Evolutionary conservation across 1,139 yeast genomes (phyloP).

Genomic region (Debaryomyces singareniensis): DNA sequence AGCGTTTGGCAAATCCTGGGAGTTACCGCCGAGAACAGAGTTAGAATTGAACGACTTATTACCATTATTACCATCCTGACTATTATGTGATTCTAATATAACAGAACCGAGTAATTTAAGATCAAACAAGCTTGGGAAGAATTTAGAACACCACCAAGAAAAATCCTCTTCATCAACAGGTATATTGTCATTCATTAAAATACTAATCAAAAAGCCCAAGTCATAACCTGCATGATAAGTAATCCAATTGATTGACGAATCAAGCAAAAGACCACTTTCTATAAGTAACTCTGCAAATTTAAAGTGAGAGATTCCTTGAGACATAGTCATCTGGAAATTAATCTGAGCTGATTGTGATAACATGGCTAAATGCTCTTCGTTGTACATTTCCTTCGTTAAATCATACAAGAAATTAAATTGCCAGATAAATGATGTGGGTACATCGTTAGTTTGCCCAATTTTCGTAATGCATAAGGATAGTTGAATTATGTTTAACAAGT

Average conservation of each 20-base stretch:
- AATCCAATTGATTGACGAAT: slow-evolving; percentile 74
- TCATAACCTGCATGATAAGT: slow-evolving; percentile 95
- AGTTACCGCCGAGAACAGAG: slow-evolving; percentile 4
- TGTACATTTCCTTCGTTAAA: slow-evolving; percentile 72
- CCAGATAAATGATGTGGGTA: slow-evolving; percentile 72
- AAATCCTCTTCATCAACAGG: slow-evolving; percentile 82
- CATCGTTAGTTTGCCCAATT: slow-evolving; percentile 54
- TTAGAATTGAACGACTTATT: slow-evolving; percentile 1
- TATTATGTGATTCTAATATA: slow-evolving; percentile 22
- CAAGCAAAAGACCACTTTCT: slow-evolving; percentile 79
- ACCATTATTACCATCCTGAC: slow-evolving; percentile 2
- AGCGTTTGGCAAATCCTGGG: slow-evolving; percentile 7
- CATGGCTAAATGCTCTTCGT: slow-evolving; percentile 68
- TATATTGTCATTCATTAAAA: slow-evolving; percentile 68
- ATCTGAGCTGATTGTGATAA: slow-evolving; percentile 73
- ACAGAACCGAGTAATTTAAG: slow-evolving; percentile 71
- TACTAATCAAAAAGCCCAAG: slow-evolving; percentile 78
- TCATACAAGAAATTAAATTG: slow-evolving; percentile 90
- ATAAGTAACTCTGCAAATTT: slow-evolving; percentile 81
- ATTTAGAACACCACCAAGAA: slow-evolving; percentile 61
- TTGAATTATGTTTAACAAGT: slow-evolving; percentile 78
- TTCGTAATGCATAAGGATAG: slow-evolving; percentile 83
- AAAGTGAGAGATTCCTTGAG: slow-evolving; percentile 72
- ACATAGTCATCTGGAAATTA: slow-evolving; percentile 69
- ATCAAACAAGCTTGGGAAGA: slow-evolving; percentile 81